These are phyloP conservation scores for Hydrangea macrophylla DNA, from an alignment of 148 eudicot genomes.

Conservation along the genomic window DNA sequence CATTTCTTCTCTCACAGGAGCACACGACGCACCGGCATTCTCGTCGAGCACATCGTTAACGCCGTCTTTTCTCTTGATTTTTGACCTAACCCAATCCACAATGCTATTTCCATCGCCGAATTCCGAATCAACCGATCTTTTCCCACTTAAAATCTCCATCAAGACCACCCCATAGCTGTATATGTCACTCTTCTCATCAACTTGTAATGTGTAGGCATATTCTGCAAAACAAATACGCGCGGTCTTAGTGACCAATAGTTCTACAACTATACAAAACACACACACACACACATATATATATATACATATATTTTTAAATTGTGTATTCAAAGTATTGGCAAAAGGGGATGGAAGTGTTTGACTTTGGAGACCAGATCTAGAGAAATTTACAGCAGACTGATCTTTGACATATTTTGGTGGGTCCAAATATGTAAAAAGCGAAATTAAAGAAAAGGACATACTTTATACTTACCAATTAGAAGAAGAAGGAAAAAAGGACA, in stretches of 20 bases:
- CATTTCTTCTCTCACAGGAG: conserved; percentile 82
- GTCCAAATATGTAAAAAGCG: conserved; percentile 16
- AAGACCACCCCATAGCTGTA: conserved; percentile 87
- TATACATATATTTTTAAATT: too few species aligned
- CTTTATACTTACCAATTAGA: too few species aligned
- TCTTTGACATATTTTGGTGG: conserved; percentile 16
- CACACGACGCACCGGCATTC: conserved; percentile 75
- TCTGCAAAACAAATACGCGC: conserved; percentile 40
- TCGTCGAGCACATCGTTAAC: conserved; percentile 56
- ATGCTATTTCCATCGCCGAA: conserved; percentile 89
- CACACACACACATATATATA: too few species aligned
- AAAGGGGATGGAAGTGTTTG: too few species aligned
- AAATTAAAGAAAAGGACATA: conserved; percentile 14
- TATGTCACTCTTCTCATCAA: conserved; percentile 94
- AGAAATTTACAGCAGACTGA: background rate
- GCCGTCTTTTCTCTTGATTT: conserved; percentile 58
- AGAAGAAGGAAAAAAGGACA: too few species aligned
- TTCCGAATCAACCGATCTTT: conserved; percentile 66
- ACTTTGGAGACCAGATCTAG: background rate
- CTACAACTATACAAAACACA: too few species aligned
- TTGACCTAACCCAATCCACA: conserved; percentile 82
- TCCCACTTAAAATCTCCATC: conserved; percentile 73
- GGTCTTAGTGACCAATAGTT: background rate
- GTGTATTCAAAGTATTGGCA: too few species aligned
- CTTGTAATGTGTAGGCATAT: conserved; percentile 92